Conservation (phyloP, 441 rosid genomes). For the Adansonia gregorii region DNA sequence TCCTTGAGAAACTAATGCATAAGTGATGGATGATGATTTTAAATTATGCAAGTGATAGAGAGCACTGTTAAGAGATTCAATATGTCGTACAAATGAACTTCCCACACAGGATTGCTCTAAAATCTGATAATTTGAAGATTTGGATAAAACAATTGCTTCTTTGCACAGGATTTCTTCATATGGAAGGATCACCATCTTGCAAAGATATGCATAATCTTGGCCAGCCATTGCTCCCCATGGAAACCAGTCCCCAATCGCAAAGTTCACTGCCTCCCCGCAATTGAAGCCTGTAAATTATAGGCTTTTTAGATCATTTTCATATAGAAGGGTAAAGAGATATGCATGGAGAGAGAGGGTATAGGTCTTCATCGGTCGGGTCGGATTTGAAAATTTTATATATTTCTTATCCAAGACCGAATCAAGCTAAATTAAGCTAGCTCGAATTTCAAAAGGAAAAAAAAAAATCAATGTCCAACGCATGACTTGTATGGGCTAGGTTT, state of each 20-base stretch:
- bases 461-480: too few species aligned
- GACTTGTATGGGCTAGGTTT: too few species aligned
- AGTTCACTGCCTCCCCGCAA: constrained; percentile 52
- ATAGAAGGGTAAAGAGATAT: background rate
- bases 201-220: constrained; percentile 42
- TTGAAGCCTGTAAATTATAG: constrained; percentile 36
- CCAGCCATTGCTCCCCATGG: constrained; percentile 52
- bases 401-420: too few species aligned
- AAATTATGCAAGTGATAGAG: constrained; percentile 34
- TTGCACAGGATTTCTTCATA: constrained; percentile 53
- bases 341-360: background rate
- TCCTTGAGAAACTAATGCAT: constrained; percentile 33
- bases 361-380: too few species aligned
- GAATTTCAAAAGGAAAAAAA: too few species aligned
- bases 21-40: constrained; percentile 16
- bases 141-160: constrained; percentile 37
- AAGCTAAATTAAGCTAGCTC: too few species aligned
- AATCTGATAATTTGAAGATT: constrained; percentile 19
- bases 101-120: constrained; percentile 16
- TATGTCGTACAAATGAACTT: constrained; percentile 33
- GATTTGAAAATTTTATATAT: too few species aligned
- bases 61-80: constrained; percentile 34
- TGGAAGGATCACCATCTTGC: constrained; percentile 43
- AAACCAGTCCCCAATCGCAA: constrained; percentile 53
- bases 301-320: background rate